phyloP scores from a whole-genome alignment of 2,329 filamentous ascomycete genomes.

The Colletotrichum trifolii region DNA sequence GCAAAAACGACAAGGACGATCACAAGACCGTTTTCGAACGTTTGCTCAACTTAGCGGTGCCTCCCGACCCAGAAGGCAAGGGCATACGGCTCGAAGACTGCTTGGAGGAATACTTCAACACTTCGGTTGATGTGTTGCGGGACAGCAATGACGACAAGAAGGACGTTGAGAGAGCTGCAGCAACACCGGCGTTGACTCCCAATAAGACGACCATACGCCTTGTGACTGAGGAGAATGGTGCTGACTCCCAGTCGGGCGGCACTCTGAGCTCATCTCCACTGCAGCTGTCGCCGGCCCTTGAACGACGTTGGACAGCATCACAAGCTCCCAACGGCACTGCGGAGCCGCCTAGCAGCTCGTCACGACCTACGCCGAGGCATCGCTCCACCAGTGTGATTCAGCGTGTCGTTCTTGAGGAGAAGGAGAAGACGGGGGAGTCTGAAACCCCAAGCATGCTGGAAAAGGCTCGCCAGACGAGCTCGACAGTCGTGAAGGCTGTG shows the following conservation, averaged over 20 bases:
- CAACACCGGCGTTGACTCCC: constrained; percentile 34
- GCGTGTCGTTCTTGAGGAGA: constrained; percentile 65
- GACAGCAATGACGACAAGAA: constrained; percentile 70
- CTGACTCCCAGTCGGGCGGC: constrained; percentile 43
- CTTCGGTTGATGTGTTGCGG: constrained; percentile 86
- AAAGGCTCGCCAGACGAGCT: constrained; percentile 57
- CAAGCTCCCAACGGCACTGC: constrained; percentile 18
- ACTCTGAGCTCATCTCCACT: constrained; percentile 47
- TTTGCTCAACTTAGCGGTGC: constrained; percentile 90
- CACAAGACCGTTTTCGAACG: constrained; percentile 96
- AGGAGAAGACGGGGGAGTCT: constrained; percentile 55
- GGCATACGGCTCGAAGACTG: constrained; percentile 88
- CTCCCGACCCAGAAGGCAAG: constrained; percentile 75
- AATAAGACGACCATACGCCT: constrained; percentile 48
- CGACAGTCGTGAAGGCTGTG: constrained; percentile 78
- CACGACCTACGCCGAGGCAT: constrained; percentile 51
- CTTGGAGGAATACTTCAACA: constrained; percentile 94
- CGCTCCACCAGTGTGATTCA: constrained; percentile 72
- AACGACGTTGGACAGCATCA: constrained; percentile 31
- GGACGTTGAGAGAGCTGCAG: constrained; percentile 41
- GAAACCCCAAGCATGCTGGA: constrained; percentile 55
- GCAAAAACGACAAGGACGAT: constrained; percentile 85
- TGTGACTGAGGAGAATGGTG: constrained; percentile 46
- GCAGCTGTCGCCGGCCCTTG: constrained; percentile 42
- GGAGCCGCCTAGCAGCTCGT: constrained; percentile 45